These are phyloP conservation scores for Lactarius indigo DNA, from an alignment of 768 basidiomycete genomes.

Conservation along the genomic window DNA sequence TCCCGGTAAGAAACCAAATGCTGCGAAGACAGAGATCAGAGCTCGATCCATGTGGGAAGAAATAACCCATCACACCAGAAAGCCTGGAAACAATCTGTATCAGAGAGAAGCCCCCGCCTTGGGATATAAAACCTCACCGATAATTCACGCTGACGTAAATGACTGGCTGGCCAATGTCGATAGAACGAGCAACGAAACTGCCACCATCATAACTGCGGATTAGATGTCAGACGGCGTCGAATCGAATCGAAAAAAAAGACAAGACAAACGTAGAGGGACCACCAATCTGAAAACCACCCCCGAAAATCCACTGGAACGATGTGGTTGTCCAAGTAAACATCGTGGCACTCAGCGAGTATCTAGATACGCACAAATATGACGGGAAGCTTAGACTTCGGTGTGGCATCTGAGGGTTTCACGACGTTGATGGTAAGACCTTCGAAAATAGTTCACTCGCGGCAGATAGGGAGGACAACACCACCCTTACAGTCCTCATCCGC, in stretches of 20 bases:
- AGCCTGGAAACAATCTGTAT: slow-evolving; percentile 7
- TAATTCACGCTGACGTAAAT: slow-evolving; percentile 32
- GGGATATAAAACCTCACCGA: slow-evolving; percentile 20
- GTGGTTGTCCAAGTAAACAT: neutral
- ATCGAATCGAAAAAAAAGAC: neutral
- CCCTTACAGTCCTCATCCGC: slow-evolving; percentile 28
- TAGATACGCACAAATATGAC: slow-evolving; percentile 28
- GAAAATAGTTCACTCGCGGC: neutral
- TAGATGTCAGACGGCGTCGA: neutral
- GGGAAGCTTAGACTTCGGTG: slow-evolving; percentile 21
- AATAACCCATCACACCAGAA: slow-evolving; percentile 11
- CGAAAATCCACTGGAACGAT: slow-evolving; percentile 28
- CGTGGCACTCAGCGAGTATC: too few relatives aligned
- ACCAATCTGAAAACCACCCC: slow-evolving; percentile 25
- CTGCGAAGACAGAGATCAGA: slow-evolving; percentile 21
- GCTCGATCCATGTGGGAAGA: neutral
- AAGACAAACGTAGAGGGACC: slow-evolving; percentile 15
- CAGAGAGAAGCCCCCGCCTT: neutral
- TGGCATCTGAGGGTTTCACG: slow-evolving; percentile 21
- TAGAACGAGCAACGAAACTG: slow-evolving; percentile 26
- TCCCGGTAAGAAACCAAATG: slow-evolving; percentile 51
- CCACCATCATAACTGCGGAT: slow-evolving; percentile 27
- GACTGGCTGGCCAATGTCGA: slow-evolving; percentile 27
- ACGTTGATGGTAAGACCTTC: slow-evolving; percentile 30
- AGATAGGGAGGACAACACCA: neutral